Percentiles rank a stretch among this genome's conserved stretches.
These are phyloP conservation scores for Diaporthe aspalathi DNA, from an alignment of 2,329 filamentous ascomycete genomes.

Conservation along the genomic window DNA sequence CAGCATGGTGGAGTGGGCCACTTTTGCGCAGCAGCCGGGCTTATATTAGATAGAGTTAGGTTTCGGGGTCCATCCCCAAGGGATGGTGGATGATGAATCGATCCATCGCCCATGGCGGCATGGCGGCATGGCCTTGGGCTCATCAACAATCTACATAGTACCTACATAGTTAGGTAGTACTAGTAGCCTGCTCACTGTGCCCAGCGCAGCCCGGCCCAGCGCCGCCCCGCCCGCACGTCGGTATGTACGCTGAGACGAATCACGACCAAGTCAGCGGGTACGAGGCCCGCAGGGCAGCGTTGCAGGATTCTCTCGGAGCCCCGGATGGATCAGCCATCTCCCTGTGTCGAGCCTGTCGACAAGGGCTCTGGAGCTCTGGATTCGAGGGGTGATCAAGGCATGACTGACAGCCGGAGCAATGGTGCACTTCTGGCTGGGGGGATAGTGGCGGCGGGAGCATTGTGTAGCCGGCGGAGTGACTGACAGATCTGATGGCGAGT, in stretches of 20 bases:
- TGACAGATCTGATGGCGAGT: not conserved
- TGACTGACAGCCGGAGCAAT: constrained; percentile 1
- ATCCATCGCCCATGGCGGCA: not conserved
- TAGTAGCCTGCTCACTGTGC: no score
- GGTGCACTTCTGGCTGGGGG: not conserved
- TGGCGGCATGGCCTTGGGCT: constrained; percentile 8
- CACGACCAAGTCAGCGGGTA: not conserved
- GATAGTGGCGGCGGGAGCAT: no score
- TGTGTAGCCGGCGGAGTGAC: no score
- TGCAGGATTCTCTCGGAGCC: constrained; percentile 7
- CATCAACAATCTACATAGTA: not conserved
- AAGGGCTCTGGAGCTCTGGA: not conserved
- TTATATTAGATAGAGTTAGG: constrained; percentile 20
- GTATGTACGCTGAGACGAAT: constrained; percentile 6
- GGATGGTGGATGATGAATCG: not conserved
- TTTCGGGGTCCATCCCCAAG: constrained; percentile 16
- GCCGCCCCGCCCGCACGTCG: no score
- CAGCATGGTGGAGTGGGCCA: not conserved
- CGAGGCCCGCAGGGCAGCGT: constrained; percentile 2
- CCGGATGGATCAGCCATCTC: not conserved
- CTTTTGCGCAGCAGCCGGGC: not conserved
- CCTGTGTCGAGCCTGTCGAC: constrained; percentile 21
- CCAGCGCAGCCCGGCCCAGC: constrained; percentile 1
- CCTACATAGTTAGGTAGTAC: no score
- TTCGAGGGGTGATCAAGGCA: constrained; percentile 13